Conservation (phyloP, 768 basidiomycete genomes). For the Lactarius hatsudake region DNA sequence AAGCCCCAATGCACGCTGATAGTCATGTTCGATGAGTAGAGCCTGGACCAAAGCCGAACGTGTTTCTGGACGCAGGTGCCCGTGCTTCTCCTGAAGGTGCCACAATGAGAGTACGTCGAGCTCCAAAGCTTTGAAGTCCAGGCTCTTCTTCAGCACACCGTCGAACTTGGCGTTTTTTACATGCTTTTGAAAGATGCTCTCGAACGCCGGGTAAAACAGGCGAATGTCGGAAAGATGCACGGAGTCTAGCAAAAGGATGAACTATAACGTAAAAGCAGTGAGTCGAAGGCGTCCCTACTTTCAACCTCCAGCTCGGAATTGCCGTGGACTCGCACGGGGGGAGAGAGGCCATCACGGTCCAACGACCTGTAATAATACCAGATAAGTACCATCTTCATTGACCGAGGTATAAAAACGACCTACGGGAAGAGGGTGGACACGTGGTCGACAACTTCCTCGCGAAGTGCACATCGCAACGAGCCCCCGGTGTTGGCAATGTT, state of each 20-base stretch:
- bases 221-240: background rate
- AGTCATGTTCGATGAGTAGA: background rate
- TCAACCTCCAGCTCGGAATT: background rate
- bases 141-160: background rate
- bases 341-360: background rate
- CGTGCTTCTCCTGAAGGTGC: background rate
- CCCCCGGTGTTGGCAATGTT: background rate
- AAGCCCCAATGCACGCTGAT: background rate
- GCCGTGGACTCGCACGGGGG: too few species aligned
- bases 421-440: constrained; percentile 6
- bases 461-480: background rate
- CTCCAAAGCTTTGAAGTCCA: constrained; percentile 1
- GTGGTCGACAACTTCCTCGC: background rate
- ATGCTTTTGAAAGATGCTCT: background rate
- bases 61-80: background rate
- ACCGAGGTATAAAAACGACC: background rate
- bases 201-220: background rate
- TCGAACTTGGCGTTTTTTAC: background rate
- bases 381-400: background rate
- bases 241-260: background rate
- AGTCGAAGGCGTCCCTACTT: background rate
- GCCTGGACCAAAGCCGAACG: background rate
- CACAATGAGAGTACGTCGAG: background rate
- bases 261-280: background rate
- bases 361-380: background rate